Base-by-base conservation (phyloP, 169 alveolate genomes). In the Plasmodium falciparum region DNA sequence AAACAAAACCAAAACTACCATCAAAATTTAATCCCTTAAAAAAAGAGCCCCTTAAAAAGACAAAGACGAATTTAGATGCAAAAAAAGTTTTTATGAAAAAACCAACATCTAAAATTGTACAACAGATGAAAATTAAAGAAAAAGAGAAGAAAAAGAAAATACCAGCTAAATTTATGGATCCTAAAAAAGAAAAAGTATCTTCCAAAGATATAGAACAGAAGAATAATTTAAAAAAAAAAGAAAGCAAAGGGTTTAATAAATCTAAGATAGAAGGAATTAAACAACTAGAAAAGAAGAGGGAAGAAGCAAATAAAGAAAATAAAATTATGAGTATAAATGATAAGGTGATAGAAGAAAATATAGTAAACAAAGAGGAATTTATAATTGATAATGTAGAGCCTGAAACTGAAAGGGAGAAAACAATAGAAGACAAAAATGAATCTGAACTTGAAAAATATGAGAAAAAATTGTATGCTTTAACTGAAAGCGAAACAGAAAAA, bases 61-160 rank as follows among this genome's bases (percentile, higher is more conserved):
- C 62, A 29, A 80, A 67, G 39, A 54, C 39, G 52, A n/a, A 33
- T 20, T 29, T 78, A 61, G 90, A 78, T 45, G 15, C 50, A 17
- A 78, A 61, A 70, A 78, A 67, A 78, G 54, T 33, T 65, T 39
- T 80, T 12, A 26, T 50, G 59, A 80, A 61, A 80, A 80, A 80
- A 43, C 78, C 90, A n/a, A 54, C 17, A 33, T 13, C 90, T 39
- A 80, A 69, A 49, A 54, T 69, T 20, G 71, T 47, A 67, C 33
- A 47, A 11, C 62, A 80, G 22, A 17, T 72, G n/a, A 67, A 67
- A 71, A 52, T 73, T 22, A 80, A 58, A 61, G 90, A 67, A 66
- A 80, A 80, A 26, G 83, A 54, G 43, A 54, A 61, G 39, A 80
- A 80, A 72, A 80, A 80, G 56, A 67, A 66, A 59, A 45, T 80